Base-by-base conservation (phyloP, 805 yeast species). In the Myxozyma geophila region DNA sequence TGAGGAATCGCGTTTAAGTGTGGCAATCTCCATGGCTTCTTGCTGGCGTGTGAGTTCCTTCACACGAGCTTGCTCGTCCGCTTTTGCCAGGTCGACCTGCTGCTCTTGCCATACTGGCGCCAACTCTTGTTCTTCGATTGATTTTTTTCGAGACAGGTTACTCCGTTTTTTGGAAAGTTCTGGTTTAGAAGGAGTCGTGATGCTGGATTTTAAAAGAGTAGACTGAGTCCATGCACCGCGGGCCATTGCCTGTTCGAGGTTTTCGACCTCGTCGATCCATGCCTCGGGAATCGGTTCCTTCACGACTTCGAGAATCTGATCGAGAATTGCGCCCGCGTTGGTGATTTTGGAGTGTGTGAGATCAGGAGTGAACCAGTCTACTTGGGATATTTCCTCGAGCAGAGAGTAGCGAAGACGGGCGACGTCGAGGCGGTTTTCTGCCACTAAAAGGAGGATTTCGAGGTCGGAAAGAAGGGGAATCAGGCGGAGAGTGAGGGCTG, bases 191-290 rank as follows among this genome's bases (percentile, higher is more conserved):
- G 57, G 48, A 2, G 9, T 35, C 15, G 57, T 53, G 6, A 10
- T 10, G 37, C 39, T 41, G 19, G 35, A 41, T n/a, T 40, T 40
- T n/a, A 55, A 37, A 3, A 47, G 44, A 23, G 33, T 37, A 15
- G 19, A 17, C 33, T 55, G 50, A 39, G 63, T 53, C 53, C 63
- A 36, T 10, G 46, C 58, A 4, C 48, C 52, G 13, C 57, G n/a
- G 28, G 36, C 49, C 36, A 62, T 33, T 5, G 41, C 49, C 51
- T 44, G 41, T 49, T 64, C 67, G 40, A 59, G 21, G 15, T 48
- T 40, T n/a, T 65, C 68, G 19, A 65, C 63, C 15, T 51, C 47
- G 40, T 63, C 65, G 17, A 66, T 66, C 69, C 69, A 66, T 12
- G 21, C 40, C 28, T 66, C 69, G 15, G 69, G 69, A 12, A 66